Percentiles rank a stretch among this genome's conserved stretches.
phyloP scores from a whole-genome alignment of 1,139 yeast species.

The Tardiomyces blankii region DNA sequence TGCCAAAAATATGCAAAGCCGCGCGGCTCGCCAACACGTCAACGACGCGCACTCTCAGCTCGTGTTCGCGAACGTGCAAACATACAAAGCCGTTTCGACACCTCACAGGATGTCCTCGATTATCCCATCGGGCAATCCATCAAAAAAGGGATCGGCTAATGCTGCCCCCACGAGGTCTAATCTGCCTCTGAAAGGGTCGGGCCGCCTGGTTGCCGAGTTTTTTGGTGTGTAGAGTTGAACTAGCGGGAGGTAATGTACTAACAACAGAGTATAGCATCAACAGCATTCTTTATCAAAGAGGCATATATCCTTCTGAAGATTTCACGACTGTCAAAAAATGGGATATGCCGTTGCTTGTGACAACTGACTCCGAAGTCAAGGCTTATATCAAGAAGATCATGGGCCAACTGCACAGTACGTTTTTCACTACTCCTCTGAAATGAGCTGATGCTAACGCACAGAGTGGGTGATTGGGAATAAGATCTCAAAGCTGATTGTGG shows the following conservation, averaged over 20 bases:
- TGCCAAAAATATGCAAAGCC: too few species aligned
- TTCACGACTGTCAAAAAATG: slow-evolving; percentile 71
- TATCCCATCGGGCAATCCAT: too few species aligned
- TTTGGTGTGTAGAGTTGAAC: slow-evolving; percentile 31
- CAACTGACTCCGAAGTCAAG: slow-evolving; percentile 68
- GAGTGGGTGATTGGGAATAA: slow-evolving; percentile 68
- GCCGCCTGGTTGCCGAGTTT: slow-evolving; percentile 70
- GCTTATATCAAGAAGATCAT: slow-evolving; percentile 57
- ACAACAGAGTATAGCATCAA: slow-evolving; percentile 53
- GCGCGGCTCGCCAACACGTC: too few species aligned
- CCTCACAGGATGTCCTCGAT: too few species aligned
- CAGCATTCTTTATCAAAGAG: slow-evolving; percentile 77
- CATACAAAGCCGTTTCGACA: too few species aligned
- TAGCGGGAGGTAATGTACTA: slow-evolving; percentile 2
- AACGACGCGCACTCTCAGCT: too few species aligned
- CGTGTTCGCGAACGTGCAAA: too few species aligned
- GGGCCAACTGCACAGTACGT: slow-evolving; percentile 46
- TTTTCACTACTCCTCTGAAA: slow-evolving; percentile 4
- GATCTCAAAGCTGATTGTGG: slow-evolving; percentile 59
- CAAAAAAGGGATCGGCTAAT: too few species aligned
- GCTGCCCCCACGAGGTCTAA: slow-evolving; percentile 35
- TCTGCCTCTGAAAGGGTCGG: slow-evolving; percentile 65
- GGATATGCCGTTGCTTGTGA: slow-evolving; percentile 63
- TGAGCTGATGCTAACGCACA: slow-evolving; percentile 3
- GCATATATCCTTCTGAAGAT: slow-evolving; percentile 84